These are phyloP conservation scores for Neurospora cerealis DNA, from an alignment of 495 filamentous ascomycete species.

Conservation along the genomic window DNA sequence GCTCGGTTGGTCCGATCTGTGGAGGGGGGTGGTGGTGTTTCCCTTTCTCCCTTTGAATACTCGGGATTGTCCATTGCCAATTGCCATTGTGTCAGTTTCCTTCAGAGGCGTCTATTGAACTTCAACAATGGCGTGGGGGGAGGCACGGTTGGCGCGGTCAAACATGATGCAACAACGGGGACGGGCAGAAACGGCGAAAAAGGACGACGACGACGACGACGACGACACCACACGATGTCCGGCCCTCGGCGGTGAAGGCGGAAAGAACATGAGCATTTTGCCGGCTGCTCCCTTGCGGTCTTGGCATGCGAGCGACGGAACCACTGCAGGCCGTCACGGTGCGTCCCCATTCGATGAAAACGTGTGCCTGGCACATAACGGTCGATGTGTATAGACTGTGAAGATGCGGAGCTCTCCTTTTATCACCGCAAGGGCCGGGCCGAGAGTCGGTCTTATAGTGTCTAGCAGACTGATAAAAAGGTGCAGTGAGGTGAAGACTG, in stretches of 20 bases:
- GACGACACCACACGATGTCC: background rate
- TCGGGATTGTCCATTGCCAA: background rate
- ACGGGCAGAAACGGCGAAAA: background rate
- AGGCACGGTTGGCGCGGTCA: background rate
- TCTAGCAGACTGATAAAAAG: background rate
- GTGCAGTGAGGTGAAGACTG: background rate
- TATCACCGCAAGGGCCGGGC: background rate
- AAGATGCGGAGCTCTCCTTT: background rate
- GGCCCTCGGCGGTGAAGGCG: background rate
- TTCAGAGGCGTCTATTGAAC: background rate
- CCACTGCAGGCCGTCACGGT: background rate
- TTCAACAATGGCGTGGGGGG: background rate
- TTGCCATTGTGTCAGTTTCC: background rate
- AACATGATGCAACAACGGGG: background rate
- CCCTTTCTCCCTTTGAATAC: background rate
- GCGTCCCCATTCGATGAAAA: background rate
- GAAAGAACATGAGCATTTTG: background rate
- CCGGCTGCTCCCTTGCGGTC: background rate
- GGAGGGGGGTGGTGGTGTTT: background rate
- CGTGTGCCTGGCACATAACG: background rate
- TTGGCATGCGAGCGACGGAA: background rate
- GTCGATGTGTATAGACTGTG: background rate
- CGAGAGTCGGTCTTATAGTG: background rate
- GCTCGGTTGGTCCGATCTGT: background rate
- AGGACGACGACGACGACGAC: background rate